A percentile compares a stretch with the other conserved stretches of the same genome.
Evolutionary conservation across 345 rosid species (phyloP).

Genomic region (Trapa incisa): DNA sequence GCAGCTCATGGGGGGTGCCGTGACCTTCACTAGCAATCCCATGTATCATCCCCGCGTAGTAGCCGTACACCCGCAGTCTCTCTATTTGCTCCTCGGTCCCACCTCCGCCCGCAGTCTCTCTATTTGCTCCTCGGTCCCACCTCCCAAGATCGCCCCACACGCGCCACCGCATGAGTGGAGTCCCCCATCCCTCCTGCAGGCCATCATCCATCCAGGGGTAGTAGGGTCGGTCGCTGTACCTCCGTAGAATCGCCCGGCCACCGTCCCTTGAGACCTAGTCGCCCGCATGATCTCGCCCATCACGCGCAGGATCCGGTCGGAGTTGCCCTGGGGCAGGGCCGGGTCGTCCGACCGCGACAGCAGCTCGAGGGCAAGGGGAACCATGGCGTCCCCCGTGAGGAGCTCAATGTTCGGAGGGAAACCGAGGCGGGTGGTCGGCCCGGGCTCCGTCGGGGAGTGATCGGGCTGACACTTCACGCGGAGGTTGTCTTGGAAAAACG

Average conservation of each 20-base stretch:
- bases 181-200: constrained; percentile 31
- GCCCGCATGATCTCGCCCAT: constrained; percentile 38
- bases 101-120: constrained; percentile 37
- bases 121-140: constrained; percentile 42
- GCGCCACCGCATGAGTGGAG: constrained; percentile 42
- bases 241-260: constrained; percentile 26
- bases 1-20: background rate
- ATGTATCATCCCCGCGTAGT: constrained; percentile 29
- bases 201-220: constrained; percentile 4
- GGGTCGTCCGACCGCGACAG: constrained; percentile 16
- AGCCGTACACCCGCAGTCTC: constrained; percentile 34
- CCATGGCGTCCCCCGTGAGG: constrained; percentile 31
- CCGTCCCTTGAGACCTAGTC: constrained; percentile 33
- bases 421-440: constrained; percentile 9
- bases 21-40: constrained; percentile 7
- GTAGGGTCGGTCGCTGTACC: too few relatives aligned
- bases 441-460: background rate
- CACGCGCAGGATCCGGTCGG: constrained; percentile 28
- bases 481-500: constrained; percentile 25
- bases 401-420: constrained; percentile 36
- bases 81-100: constrained; percentile 40
- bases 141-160: constrained; percentile 57
- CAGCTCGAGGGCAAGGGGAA: constrained; percentile 39
- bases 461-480: constrained; percentile 11
- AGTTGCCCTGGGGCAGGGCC: constrained; percentile 8